Conservation (phyloP, 73 alveolate species). For the Tetrahymena thermophila region DNA sequence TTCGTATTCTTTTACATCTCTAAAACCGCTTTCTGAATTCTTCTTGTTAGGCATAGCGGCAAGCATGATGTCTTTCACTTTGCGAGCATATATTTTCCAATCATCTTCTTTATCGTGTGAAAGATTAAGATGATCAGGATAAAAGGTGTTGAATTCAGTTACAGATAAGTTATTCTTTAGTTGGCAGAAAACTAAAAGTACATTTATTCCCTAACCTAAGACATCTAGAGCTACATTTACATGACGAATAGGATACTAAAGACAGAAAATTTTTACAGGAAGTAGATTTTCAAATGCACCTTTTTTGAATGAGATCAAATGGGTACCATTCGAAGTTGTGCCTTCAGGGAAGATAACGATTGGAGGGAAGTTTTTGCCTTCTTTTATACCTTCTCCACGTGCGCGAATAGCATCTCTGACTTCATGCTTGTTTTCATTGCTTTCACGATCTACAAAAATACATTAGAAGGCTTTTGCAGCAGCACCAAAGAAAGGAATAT, state of each 20-base stretch:
- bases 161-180: constrained; percentile 14
- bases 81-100: constrained; percentile 40
- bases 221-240: constrained; percentile 16
- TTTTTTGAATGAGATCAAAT: constrained; percentile 53
- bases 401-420: constrained; percentile 13
- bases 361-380: constrained; percentile 59
- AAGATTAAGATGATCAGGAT: constrained; percentile 19
- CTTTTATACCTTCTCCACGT: constrained; percentile 55
- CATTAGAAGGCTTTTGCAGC: constrained; percentile 23
- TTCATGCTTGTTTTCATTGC: constrained; percentile 6
- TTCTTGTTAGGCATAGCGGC: constrained; percentile 4
- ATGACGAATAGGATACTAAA: constrained; percentile 9
- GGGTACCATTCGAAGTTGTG: constrained; percentile 62
- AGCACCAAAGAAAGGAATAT: constrained; percentile 27
- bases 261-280: constrained; percentile 48
- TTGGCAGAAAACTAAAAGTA: constrained; percentile 1
- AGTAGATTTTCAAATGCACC: constrained; percentile 63
- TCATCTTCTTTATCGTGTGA: constrained; percentile 19
- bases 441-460: constrained; percentile 31
- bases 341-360: constrained; percentile 73
- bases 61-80: constrained; percentile 28
- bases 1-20: constrained; percentile 26
- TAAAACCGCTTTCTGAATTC: constrained; percentile 12
- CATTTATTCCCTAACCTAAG: not conserved
- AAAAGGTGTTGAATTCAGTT: constrained; percentile 22